Base-by-base conservation (phyloP, 2,329 filamentous ascomycete species). In the Talaromyces sp. region DNA sequence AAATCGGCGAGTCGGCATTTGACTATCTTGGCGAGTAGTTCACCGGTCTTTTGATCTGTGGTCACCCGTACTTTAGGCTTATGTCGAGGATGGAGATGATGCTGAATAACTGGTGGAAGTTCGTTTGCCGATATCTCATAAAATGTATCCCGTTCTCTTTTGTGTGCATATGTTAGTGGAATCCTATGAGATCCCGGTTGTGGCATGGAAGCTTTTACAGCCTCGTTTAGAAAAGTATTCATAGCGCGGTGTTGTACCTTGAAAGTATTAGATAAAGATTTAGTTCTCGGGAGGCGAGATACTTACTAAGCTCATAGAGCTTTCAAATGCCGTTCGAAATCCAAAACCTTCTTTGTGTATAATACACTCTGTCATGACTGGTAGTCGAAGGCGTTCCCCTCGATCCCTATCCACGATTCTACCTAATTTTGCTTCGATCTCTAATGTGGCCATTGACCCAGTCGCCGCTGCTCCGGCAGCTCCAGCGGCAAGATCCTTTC, bases 381-480 rank as follows among this genome's bases (percentile, higher is more conserved):
- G 85, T 10, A 93, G 76, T 10, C 83, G 78, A 27, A 93, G 78
- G n/a, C 91, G 84, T 53, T 87, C 81, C 60, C 88, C 85, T 7
- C 86, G 89, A 63, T 88, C 84, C 70, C 86, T 86, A 72, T 91
- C 87, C 60, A 93, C 84, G 14, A 98, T 81, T 27, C 86, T 88
- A 19, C 95, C 95, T 54, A 98, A 81, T 74, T 98, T 98, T 10
- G 92, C 95, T 77, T 99, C 95, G 58, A 99, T 90, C 75, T 99
- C 95, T 58, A 97, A 87, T 62, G 91, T 84, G 14, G 92, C 88
- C 7, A 86, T 86, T 17, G 84, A 82, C 56, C 83, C 83, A 17
- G 79, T 75, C 21, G 89, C 83, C 66, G 89, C 86, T 32, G 82
- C 74, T 24, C 75, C 71, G 11, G 81, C 78, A 59, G 82, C 76